Evolutionary conservation across 176 grass and related monocot species (phyloP), one percentile per base, ranked within the genome.

Genomic region (Miscanthus lutarioriparius): DNA sequence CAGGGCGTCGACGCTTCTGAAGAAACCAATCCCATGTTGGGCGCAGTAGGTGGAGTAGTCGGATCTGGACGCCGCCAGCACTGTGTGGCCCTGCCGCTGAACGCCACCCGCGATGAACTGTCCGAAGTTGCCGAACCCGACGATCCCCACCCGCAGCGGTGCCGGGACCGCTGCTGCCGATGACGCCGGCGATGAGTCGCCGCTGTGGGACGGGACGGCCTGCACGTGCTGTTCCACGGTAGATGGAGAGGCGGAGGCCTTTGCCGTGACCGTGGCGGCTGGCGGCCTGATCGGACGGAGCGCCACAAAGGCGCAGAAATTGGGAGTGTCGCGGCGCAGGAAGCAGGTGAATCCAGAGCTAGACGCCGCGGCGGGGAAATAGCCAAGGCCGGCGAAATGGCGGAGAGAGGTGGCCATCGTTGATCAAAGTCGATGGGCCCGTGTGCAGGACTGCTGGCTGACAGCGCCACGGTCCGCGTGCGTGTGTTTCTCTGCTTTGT

Each of bases 61-160:
- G 45, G 90, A 88, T 85, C 90, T 85, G n/a, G 93, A 95, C 15
- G 90, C 68, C 7, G 90, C 90, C 17, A 95, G 74, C 82, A 95
- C 90, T 43, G 8, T 44, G 82, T 95, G 87, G 75, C 93, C 90
- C 72, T 86, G 88, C 79, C 90, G 59, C 43, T 72, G 83, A 28
- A 95, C 76, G n/a, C 93, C 93, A 17, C 30, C 27, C 6, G 92
- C 85, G 58, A 92, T 88, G 78, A 95, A 92, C 70, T 90, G 93
- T 8, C 87, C 90, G 28, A 95, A 95, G 64, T 92, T 95, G 20
- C 87, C 82, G 45, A 95, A 95, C 26, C 87, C 92, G 7, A 90
- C 59, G 47, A 95, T 95, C 19, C 83, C 90, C 10, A 95, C 74
- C 20, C 72, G 72, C 73, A 89, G 80, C 28, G 71, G n/a, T 2